Percentiles rank a stretch among this genome's conserved stretches.
These are phyloP conservation scores for Pleurotus djamor DNA, from an alignment of 768 basidiomycete species.

Conservation along the genomic window DNA sequence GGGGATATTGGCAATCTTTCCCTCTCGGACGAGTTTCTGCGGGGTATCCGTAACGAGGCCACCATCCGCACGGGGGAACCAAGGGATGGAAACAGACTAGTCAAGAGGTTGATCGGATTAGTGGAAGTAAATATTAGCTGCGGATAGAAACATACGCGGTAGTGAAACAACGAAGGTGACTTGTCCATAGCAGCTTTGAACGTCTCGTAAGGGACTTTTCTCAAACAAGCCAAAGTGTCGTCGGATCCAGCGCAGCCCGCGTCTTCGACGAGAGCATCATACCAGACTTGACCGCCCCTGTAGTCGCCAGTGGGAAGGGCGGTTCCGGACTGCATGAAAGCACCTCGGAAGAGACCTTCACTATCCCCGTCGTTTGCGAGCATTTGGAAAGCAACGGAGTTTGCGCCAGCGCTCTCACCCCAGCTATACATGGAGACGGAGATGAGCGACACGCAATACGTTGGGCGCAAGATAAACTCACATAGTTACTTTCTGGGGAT, in stretches of 20 bases:
- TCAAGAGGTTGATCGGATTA: background rate
- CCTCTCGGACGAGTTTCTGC: conserved; percentile 17
- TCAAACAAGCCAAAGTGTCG: conserved; percentile 22
- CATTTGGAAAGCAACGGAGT: conserved; percentile 50
- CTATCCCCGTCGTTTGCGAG: conserved; percentile 39
- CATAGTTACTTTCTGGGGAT: conserved; percentile 51
- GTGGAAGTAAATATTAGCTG: background rate
- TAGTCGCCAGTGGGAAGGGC: conserved; percentile 44
- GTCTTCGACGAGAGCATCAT: conserved; percentile 20
- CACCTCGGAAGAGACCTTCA: conserved; percentile 48
- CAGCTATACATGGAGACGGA: conserved; percentile 25
- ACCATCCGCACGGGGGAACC: conserved; percentile 24
- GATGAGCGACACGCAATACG: background rate
- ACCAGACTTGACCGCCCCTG: conserved; percentile 27
- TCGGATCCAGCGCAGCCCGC: conserved; percentile 14
- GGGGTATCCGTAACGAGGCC: conserved; percentile 21
- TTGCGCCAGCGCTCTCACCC: conserved; percentile 59
- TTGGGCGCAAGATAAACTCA: conserved; percentile 13
- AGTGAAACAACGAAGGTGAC: conserved; percentile 15
- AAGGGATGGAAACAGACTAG: conserved; percentile 32
- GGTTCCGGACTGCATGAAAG: conserved; percentile 49
- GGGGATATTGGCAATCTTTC: conserved; percentile 27
- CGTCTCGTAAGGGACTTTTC: conserved; percentile 12
- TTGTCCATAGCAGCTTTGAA: conserved; percentile 18
- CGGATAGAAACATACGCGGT: conserved; percentile 9